Percentiles rank a stretch among this genome's conserved stretches.
phyloP scores from a whole-genome alignment of 208 protist genomes.

The Trypanosomatidae sp. region DNA sequence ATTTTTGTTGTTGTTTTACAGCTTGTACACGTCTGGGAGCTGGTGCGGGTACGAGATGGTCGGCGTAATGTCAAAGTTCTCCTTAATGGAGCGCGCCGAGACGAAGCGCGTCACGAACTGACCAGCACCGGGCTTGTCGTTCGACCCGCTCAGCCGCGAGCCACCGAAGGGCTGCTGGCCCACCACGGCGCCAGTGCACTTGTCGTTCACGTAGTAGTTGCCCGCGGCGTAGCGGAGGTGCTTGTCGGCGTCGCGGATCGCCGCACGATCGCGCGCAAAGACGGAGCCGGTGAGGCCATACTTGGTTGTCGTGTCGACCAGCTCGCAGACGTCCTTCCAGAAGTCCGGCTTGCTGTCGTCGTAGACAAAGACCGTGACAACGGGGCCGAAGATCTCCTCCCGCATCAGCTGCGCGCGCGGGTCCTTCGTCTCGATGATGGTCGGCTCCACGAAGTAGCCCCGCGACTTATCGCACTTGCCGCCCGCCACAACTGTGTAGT shows the following conservation, averaged over 20 bases:
- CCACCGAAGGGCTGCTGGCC: slow-evolving; percentile 98
- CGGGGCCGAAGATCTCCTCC: slow-evolving; percentile 98
- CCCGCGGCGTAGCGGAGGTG: slow-evolving; percentile 88
- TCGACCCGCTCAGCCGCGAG: slow-evolving; percentile 91
- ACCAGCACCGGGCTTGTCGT: slow-evolving; percentile 96
- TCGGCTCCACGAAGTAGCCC: slow-evolving; percentile 97
- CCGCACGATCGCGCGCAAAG: slow-evolving; percentile 85
- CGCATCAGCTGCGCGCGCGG: slow-evolving; percentile 86
- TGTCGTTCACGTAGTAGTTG: slow-evolving; percentile 99
- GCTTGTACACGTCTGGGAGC: slow-evolving; percentile 77
- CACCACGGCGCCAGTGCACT: slow-evolving; percentile 97
- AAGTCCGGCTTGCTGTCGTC: slow-evolving; percentile 83
- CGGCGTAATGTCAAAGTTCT: slow-evolving; percentile 90
- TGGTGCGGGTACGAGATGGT: slow-evolving; percentile 93
- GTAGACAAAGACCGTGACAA: slow-evolving; percentile 96
- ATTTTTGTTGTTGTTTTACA: no score
- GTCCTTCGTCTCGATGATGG: slow-evolving; percentile 93
- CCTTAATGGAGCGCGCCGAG: slow-evolving; percentile 95
- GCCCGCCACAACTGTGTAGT: slow-evolving; percentile 74
- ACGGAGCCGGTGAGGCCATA: slow-evolving; percentile 96
- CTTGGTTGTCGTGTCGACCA: slow-evolving; percentile 86
- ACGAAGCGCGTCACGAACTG: slow-evolving; percentile 93
- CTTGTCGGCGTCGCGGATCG: slow-evolving; percentile 61
- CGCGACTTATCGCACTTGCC: slow-evolving; percentile 69
- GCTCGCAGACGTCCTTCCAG: slow-evolving; percentile 83